Base-by-base conservation (phyloP, 1,284 basidiomycete genomes). In the Trametes sp. region DNA sequence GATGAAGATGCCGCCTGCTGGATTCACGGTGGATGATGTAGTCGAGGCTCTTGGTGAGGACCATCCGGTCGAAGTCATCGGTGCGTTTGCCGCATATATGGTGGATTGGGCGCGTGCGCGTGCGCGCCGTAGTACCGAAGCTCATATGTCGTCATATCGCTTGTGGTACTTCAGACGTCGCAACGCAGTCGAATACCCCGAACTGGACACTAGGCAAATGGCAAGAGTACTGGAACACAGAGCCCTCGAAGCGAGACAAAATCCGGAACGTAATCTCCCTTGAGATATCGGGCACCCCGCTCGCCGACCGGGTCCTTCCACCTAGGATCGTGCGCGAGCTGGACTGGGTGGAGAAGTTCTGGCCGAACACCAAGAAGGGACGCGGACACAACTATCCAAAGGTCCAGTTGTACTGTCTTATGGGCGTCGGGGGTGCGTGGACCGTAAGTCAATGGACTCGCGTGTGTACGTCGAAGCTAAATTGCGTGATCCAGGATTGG, bases 271-370 rank as follows among this genome's bases (percentile, higher is more conserved):
- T 79, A 29, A 79, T 79, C 26, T 79, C 77, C 13, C 69, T 79
- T 41, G 77, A 79, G 57, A 75, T 79, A 45, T 78, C 77, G 14
- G 77, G 76, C 7, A 76, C 77, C 2, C 67, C 74, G 38, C 68
- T 79, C 1, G 76, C 74, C 26, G 85, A 92, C 65, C 82, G 84
- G 71, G 89, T 99, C 26, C 78, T 89, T 8, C 94, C 96, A 8
- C 97, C 97, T 0, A 84, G 85, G 61, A 76, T 97, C 24, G 95
- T 97, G 23, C 85, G 92, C 63, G 94, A 98, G 62, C 77, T 98
- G 64, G 97, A 98, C 72, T 99, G 97, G 97, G 96, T 98, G 11
- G 95, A 98, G 73, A 94, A 92, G 68, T 94, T 90, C 75, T 99
- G 97, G 97, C 95, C 94, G 0, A 82, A 80, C 63, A 87, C 84